Percentiles rank a stretch among this genome's conserved stretches.
phyloP scores from a whole-genome alignment of 2,329 filamentous ascomycete genomes.

The Tolypocladium pustulatum region DNA sequence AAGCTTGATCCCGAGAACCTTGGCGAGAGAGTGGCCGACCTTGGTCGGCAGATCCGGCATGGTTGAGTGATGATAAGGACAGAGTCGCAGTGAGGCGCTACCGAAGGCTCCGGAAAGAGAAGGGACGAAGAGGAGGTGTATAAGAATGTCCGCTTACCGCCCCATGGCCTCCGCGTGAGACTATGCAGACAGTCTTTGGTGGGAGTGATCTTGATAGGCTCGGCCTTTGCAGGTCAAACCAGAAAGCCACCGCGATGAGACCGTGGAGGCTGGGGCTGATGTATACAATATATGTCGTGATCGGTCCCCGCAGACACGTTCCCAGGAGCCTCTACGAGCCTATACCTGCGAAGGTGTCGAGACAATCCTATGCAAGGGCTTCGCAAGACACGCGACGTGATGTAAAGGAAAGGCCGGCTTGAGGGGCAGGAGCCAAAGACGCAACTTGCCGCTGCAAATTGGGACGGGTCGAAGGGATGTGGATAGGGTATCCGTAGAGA shows the following conservation, averaged over 20 bases:
- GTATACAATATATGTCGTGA: neutral
- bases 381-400: neutral
- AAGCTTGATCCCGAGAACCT: constrained; percentile 72
- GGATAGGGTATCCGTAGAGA: neutral
- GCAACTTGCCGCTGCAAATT: neutral
- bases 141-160: neutral
- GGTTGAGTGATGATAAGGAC: neutral
- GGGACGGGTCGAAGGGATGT: neutral
- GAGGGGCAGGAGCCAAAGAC: neutral
- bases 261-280: neutral
- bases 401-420: neutral
- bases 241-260: neutral
- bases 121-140: neutral
- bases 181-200: neutral
- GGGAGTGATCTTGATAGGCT: neutral
- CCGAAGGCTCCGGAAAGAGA: neutral
- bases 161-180: neutral
- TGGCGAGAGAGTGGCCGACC: constrained; percentile 65
- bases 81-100: neutral
- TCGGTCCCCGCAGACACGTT: neutral
- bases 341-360: neutral
- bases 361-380: neutral
- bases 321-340: neutral
- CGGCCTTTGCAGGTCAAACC: neutral
- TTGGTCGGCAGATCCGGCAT: constrained; percentile 38